Conservation (phyloP, 495 filamentous ascomycete species). For the Lepraria neglecta region DNA sequence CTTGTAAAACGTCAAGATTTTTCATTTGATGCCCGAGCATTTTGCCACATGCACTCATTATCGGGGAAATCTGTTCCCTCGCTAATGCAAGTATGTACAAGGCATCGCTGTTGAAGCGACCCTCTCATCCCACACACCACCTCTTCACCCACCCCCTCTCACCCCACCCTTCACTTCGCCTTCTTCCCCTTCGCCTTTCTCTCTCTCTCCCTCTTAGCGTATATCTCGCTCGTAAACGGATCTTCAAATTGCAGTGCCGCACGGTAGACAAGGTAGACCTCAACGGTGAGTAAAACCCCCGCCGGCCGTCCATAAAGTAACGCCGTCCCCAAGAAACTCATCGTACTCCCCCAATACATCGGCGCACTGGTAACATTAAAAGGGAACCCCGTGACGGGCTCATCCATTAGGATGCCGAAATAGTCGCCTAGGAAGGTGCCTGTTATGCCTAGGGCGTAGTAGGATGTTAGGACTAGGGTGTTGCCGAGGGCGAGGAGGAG, state of each 20-base stretch:
- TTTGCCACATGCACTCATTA: too few relatives aligned
- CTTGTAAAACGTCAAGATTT: too few relatives aligned
- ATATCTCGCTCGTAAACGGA: slow-evolving; percentile 93
- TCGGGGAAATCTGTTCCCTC: background rate
- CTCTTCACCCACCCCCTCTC: background rate
- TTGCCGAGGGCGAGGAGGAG: slow-evolving; percentile 69
- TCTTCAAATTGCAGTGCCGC: slow-evolving; percentile 87
- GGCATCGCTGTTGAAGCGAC: background rate
- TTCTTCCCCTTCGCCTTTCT: slow-evolving; percentile 44
- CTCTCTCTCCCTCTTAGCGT: slow-evolving; percentile 70
- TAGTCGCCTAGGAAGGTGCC: slow-evolving; percentile 98
- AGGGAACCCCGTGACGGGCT: slow-evolving; percentile 85
- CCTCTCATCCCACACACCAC: background rate
- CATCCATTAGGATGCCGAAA: slow-evolving; percentile 96
- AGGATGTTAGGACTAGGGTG: slow-evolving; percentile 75
- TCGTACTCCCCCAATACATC: slow-evolving; percentile 93
- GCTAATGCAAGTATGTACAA: background rate
- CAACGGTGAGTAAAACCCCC: slow-evolving; percentile 65
- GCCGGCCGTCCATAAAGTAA: slow-evolving; percentile 84
- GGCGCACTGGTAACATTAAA: slow-evolving; percentile 90
- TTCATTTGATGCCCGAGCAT: too few relatives aligned
- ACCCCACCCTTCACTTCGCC: slow-evolving; percentile 20
- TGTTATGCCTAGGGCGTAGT: slow-evolving; percentile 89
- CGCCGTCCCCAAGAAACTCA: slow-evolving; percentile 89
- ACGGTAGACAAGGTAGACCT: slow-evolving; percentile 73